Evolutionary conservation across 2,329 filamentous ascomycete species (phyloP).

Genomic region (Fonsecaea pugnacius): DNA sequence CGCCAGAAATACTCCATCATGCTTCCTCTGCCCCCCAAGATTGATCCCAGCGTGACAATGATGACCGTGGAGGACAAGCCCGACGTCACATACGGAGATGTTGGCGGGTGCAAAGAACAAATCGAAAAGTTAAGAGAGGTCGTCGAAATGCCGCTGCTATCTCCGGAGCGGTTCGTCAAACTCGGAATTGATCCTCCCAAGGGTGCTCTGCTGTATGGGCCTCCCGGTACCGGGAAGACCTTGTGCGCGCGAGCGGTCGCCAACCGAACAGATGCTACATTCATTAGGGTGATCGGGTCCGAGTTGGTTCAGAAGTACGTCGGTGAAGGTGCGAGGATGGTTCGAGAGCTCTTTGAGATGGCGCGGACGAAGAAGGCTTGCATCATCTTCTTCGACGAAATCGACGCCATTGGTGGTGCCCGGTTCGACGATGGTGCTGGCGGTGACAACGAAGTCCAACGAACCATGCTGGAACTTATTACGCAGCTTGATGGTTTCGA

Average conservation of each 20-base stretch:
- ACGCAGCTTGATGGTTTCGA: constrained; percentile 97
- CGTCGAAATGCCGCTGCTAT: constrained; percentile 96
- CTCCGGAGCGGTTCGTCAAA: constrained; percentile 95
- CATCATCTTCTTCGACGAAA: constrained; percentile 99
- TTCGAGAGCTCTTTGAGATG: constrained; percentile 99
- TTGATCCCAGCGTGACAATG: constrained; percentile 98
- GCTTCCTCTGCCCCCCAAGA: constrained; percentile 93
- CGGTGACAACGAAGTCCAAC: constrained; percentile 95
- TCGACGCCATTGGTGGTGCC: constrained; percentile 92
- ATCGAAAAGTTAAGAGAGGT: constrained; percentile 99
- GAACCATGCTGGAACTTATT: constrained; percentile 97
- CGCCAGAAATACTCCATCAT: constrained; percentile 99
- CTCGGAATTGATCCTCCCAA: constrained; percentile 99
- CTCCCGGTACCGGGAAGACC: constrained; percentile 98
- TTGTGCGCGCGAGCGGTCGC: constrained; percentile 96
- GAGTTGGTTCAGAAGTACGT: constrained; percentile 99
- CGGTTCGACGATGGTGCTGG: constrained; percentile 96
- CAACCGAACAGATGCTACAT: constrained; percentile 96
- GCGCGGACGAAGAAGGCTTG: constrained; percentile 98
- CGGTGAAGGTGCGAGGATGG: constrained; percentile 97
- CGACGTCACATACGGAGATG: constrained; percentile 97
- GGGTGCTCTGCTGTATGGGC: constrained; percentile 93
- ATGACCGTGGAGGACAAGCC: constrained; percentile 99
- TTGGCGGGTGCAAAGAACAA: constrained; percentile 98
- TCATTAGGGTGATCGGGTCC: constrained; percentile 97